These are phyloP conservation scores for Daedaleopsis sinensis DNA, from an alignment of 768 basidiomycete species.

Conservation along the genomic window DNA sequence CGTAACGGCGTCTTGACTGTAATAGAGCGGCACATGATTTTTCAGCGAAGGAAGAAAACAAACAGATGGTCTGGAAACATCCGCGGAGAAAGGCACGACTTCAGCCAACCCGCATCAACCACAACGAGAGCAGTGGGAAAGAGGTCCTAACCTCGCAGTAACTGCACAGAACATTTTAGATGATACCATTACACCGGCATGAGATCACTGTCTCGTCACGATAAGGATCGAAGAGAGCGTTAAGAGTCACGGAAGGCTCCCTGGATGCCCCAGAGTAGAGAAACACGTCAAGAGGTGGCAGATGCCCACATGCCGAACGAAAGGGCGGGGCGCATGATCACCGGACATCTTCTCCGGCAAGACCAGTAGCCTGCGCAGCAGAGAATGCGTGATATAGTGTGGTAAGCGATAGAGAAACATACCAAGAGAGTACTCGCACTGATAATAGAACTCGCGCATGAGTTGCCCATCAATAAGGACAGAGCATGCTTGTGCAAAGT, in stretches of 20 bases:
- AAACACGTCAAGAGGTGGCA: background rate
- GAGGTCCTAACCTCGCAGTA: no score
- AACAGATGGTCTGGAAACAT: background rate
- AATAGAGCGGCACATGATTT: background rate
- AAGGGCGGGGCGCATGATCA: background rate
- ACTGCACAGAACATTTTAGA: no score
- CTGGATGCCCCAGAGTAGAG: background rate
- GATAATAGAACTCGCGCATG: no score
- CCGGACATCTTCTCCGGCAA: background rate
- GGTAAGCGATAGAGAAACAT: background rate
- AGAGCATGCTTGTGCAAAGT: no score
- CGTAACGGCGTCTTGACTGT: slow-evolving; percentile 3
- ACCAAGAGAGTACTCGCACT: no score
- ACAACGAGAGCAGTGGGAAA: no score
- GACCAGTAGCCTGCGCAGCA: slow-evolving; percentile 1
- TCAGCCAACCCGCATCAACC: no score
- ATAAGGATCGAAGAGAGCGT: background rate
- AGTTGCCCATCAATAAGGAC: no score
- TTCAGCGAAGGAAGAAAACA: background rate
- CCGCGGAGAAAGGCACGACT: background rate
- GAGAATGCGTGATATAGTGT: background rate
- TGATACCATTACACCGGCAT: no score
- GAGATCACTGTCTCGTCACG: background rate
- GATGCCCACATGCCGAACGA: background rate
- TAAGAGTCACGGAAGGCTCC: background rate